A percentile compares a stretch with the other conserved stretches of the same genome.
phyloP scores from a whole-genome alignment of 2,329 filamentous ascomycete genomes.

The Scopulariopsis brevicaulis region DNA sequence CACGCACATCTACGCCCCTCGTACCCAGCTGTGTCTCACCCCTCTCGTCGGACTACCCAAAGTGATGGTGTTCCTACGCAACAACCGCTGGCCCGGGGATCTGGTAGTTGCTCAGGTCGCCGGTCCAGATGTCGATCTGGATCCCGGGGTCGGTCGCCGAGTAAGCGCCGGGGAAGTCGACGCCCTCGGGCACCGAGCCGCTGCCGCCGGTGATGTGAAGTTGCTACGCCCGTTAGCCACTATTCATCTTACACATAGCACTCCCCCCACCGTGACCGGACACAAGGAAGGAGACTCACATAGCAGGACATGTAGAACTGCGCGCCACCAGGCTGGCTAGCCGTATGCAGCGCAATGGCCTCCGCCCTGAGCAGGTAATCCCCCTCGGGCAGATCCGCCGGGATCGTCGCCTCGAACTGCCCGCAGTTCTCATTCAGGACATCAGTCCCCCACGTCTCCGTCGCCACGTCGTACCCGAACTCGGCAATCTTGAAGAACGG shows the following conservation, averaged over 20 bases:
- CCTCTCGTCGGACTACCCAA: too few species aligned
- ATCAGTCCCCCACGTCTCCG: slow-evolving; percentile 32
- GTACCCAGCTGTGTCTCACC: too few species aligned
- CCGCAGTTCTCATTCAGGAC: slow-evolving; percentile 25
- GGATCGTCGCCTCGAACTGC: slow-evolving; percentile 22
- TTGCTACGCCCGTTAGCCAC: slow-evolving; percentile 6
- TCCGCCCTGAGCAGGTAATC: slow-evolving; percentile 43
- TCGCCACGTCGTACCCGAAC: slow-evolving; percentile 21
- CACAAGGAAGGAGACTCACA: slow-evolving; percentile 7
- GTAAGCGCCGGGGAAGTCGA: slow-evolving; percentile 15
- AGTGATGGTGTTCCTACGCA: too few species aligned
- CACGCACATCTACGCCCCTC: too few species aligned
- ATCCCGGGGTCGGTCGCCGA: slow-evolving; percentile 12
- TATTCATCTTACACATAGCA: background rate
- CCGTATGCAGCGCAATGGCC: slow-evolving; percentile 38
- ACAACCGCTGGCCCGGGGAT: slow-evolving; percentile 24
- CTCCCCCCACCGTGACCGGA: background rate
- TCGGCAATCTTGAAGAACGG: slow-evolving; percentile 43
- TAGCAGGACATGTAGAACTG: slow-evolving; percentile 22
- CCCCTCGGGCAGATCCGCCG: slow-evolving; percentile 29
- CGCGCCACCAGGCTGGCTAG: slow-evolving; percentile 20
- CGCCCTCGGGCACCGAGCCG: slow-evolving; percentile 11
- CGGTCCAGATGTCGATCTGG: slow-evolving; percentile 24
- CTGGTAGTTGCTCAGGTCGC: slow-evolving; percentile 23
- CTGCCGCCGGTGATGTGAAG: slow-evolving; percentile 15